Evolutionary conservation across 345 rosid genomes (phyloP).

Genomic region (Citrus australasica): DNA sequence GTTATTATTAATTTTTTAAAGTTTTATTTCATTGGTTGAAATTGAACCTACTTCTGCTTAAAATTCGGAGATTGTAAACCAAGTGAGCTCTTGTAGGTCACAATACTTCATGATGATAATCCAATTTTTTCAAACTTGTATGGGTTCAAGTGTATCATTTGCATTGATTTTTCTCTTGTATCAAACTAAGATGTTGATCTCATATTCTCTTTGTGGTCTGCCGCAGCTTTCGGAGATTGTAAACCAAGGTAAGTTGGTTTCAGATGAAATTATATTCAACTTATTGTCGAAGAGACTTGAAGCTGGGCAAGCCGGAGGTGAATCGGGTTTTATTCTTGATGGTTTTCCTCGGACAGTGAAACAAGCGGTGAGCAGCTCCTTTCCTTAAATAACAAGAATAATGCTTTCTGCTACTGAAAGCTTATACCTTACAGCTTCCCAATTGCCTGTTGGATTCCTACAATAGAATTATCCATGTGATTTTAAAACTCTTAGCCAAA

Average conservation of each 20-base stretch:
- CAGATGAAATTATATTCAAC: constrained; percentile 71
- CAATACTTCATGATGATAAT: too few relatives aligned
- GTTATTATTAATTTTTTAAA: background rate
- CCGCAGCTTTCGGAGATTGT: constrained; percentile 77
- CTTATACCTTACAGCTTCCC: background rate
- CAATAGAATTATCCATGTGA: background rate
- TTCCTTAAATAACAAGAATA: background rate
- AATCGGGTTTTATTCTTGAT: constrained; percentile 89
- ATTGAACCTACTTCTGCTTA: background rate
- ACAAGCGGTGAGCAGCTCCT: constrained; percentile 68
- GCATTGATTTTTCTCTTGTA: background rate
- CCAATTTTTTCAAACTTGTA: background rate
- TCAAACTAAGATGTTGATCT: background rate
- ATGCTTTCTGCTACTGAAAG: background rate
- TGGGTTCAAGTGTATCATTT: background rate
- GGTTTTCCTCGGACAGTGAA: constrained; percentile 92
- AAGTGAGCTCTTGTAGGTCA: too few relatives aligned
- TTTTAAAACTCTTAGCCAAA: background rate
- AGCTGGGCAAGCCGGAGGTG: constrained; percentile 81
- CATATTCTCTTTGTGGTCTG: constrained; percentile 9
- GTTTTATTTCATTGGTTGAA: background rate
- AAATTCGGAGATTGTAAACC: too few relatives aligned
- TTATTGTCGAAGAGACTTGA: constrained; percentile 76
- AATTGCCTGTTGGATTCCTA: background rate
- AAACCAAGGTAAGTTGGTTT: constrained; percentile 80